These are phyloP conservation scores for Coniochaeta prunicola DNA, from an alignment of 2,329 filamentous ascomycete species.

Conservation along the genomic window DNA sequence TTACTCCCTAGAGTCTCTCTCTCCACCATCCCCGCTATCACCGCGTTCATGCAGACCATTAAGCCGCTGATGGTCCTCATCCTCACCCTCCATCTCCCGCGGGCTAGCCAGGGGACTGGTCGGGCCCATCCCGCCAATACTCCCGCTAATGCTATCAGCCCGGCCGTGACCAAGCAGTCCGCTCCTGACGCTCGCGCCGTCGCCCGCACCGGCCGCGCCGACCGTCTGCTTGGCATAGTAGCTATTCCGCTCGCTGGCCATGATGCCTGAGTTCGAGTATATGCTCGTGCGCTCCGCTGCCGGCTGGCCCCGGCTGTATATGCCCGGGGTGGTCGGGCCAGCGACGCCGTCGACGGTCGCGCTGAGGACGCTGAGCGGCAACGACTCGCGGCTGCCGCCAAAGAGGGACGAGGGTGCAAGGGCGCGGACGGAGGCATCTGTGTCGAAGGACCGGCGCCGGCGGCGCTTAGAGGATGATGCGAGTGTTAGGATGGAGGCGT, in stretches of 20 bases:
- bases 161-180: constrained; percentile 69
- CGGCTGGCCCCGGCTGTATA: constrained; percentile 35
- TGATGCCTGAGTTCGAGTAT: constrained; percentile 66
- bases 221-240: constrained; percentile 50
- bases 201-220: constrained; percentile 36
- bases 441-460: constrained; percentile 73
- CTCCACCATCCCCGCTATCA: constrained; percentile 13
- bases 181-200: constrained; percentile 73
- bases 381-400: constrained; percentile 72
- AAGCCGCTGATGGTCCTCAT: constrained; percentile 6
- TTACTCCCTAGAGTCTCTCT: constrained; percentile 4
- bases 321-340: constrained; percentile 36
- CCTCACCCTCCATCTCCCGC: constrained; percentile 30
- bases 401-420: constrained; percentile 77
- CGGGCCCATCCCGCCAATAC: constrained; percentile 49
- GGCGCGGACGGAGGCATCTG: constrained; percentile 76
- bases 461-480: constrained; percentile 76
- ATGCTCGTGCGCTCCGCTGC: constrained; percentile 64
- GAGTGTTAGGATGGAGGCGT: constrained; percentile 78
- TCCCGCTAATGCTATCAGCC: constrained; percentile 75
- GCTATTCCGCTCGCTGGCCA: constrained; percentile 73
- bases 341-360: constrained; percentile 51
- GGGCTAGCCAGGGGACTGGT: constrained; percentile 58
- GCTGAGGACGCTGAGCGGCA: constrained; percentile 72
- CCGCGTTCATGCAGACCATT: constrained; percentile 21